Base-by-base conservation (phyloP, 2,329 filamentous ascomycete genomes). In the Penicillium brevicompactum region DNA sequence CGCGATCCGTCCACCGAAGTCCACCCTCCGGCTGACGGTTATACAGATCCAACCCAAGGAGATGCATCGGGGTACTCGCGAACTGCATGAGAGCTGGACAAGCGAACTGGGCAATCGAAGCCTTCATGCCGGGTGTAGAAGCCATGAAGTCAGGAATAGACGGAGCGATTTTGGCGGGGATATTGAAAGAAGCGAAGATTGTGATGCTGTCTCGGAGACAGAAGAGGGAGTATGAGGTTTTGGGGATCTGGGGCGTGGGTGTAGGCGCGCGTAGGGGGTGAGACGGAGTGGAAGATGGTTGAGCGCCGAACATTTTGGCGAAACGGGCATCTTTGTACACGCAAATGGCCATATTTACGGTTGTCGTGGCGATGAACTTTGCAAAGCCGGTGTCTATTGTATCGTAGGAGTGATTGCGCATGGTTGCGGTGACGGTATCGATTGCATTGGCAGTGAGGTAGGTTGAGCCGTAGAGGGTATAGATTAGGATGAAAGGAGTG, bases 261-360 rank as follows among this genome's bases (percentile, higher is more conserved):
- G 64, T 14, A 16, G 22, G 6, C n/a, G 51, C 24, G 18, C 18
- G 9, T 5, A 37, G 4, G 34, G 50, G 38, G 10, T 44, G 34
- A 32, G 11, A 27, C 18, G 18, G 18, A 18, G 18, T 18, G 7
- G 14, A 16, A 21, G 44, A 21, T 11, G 3, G 18, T 42, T 55
- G 60, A 16, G 88, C 85, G 11, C 90, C 90, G 71, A 95, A 96
- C 67, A 96, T 83, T 67, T 86, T 84, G 1, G 91, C 91, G 72
- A 93, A 96, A 57, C 88, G 85, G 66, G 87, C 87, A 76, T 96
- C 92, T 74, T 96, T 97, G 82, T 94, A 91, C 45, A 96, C 85
- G 74, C 91, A 91, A 34, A 96, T 81, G 7, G 86, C 84, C 74
- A 96, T 87, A 76, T 97, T 97, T 52, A 92, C 86, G n/a, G 84